Conservation (phyloP, 352 stramenopile genomes). For the Phytophthora cryptogea region DNA sequence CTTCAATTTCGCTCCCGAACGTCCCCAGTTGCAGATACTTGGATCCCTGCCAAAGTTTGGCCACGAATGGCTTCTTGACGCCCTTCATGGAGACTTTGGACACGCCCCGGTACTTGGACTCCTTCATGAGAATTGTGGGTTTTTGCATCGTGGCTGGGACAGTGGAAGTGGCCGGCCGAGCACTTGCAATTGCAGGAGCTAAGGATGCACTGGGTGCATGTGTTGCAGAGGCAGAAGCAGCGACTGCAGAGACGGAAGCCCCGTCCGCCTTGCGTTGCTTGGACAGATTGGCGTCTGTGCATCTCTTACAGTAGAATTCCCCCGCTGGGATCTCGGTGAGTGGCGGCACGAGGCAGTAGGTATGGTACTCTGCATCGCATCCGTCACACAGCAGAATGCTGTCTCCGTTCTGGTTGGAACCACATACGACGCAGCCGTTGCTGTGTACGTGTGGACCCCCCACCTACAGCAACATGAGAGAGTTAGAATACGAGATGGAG, state of each 20-base stretch:
- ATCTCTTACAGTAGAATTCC: constrained; percentile 86
- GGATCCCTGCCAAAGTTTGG: constrained; percentile 65
- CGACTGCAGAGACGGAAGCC: constrained; percentile 1
- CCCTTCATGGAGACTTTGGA: constrained; percentile 81
- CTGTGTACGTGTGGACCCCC: constrained; percentile 34
- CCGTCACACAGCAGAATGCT: constrained; percentile 85
- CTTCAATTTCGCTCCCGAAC: constrained; percentile 79
- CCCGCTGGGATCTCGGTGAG: constrained; percentile 72
- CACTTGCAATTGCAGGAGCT: not conserved
- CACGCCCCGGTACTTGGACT: constrained; percentile 82
- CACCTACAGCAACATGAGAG: constrained; percentile 10
- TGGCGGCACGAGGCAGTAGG: constrained; percentile 78
- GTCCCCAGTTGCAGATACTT: constrained; percentile 75
- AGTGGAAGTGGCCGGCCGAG: not conserved
- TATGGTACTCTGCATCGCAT: constrained; percentile 89
- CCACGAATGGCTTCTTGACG: constrained; percentile 82
- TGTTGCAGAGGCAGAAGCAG: not conserved
- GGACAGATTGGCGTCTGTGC: constrained; percentile 48
- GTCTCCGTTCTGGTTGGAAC: constrained; percentile 73
- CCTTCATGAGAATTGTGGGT: constrained; percentile 50
- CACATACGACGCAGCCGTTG: constrained; percentile 72
- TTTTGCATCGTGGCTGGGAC: constrained; percentile 7
- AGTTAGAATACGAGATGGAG: not conserved
- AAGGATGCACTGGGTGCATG: not conserved
- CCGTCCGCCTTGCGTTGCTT: constrained; percentile 45